These are phyloP conservation scores for Knoxdaviesia proteae DNA, from an alignment of 2,329 filamentous ascomycete genomes.

Conservation along the genomic window DNA sequence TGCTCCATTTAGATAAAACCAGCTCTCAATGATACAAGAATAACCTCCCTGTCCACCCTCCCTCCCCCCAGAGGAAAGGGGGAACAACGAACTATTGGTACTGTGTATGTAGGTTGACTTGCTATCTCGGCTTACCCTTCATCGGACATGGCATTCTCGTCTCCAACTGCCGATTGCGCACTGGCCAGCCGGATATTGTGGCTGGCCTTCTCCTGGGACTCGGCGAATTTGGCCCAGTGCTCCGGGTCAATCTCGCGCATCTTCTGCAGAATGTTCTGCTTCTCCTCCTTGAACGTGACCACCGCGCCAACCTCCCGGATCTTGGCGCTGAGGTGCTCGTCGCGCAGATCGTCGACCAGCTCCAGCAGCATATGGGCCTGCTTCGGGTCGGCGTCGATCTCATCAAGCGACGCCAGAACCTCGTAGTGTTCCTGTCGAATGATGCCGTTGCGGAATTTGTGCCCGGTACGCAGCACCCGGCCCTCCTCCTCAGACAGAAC, in stretches of 20 bases:
- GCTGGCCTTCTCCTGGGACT: slow-evolving; percentile 37
- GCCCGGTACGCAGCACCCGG: slow-evolving; percentile 31
- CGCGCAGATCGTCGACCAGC: slow-evolving; percentile 41
- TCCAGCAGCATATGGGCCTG: slow-evolving; percentile 33
- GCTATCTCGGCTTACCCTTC: slow-evolving; percentile 5
- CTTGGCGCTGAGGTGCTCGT: slow-evolving; percentile 32
- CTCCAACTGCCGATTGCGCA: slow-evolving; percentile 8
- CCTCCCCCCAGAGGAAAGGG: too few relatives aligned
- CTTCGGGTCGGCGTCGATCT: slow-evolving; percentile 27
- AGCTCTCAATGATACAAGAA: too few relatives aligned
- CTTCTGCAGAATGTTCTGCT: slow-evolving; percentile 23
- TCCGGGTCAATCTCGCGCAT: slow-evolving; percentile 42
- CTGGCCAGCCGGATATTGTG: slow-evolving; percentile 23
- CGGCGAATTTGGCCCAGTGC: slow-evolving; percentile 41
- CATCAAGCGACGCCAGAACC: slow-evolving; percentile 23
- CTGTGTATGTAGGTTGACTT: too few relatives aligned
- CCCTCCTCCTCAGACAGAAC: slow-evolving; percentile 36
- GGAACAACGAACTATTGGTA: too few relatives aligned
- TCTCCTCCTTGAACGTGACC: slow-evolving; percentile 37
- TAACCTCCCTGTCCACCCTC: too few relatives aligned
- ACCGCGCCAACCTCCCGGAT: slow-evolving; percentile 38
- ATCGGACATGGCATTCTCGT: slow-evolving; percentile 23
- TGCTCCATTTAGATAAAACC: too few relatives aligned
- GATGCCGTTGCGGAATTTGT: slow-evolving; percentile 33
- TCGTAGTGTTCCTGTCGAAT: slow-evolving; percentile 30